Percentiles rank a stretch among this genome's conserved stretches.
Conservation (phyloP, 768 basidiomycete genomes). For the Boletus subparvulus region DNA sequence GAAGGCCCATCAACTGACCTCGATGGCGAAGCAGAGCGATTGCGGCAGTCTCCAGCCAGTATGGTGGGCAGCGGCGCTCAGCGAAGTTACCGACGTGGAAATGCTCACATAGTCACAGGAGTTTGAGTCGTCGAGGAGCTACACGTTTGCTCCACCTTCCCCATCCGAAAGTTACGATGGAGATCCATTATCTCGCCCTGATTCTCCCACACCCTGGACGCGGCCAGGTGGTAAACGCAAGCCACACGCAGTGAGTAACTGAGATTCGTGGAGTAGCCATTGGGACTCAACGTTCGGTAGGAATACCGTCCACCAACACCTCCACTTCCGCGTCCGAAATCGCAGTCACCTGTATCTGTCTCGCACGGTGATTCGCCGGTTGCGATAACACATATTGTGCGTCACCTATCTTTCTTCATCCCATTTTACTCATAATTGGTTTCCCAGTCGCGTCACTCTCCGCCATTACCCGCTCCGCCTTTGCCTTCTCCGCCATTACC, state of each 20-base stretch:
- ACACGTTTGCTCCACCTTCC: conserved; percentile 34
- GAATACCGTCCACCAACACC: conserved; percentile 61
- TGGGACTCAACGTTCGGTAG: conserved; percentile 28
- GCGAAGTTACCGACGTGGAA: conserved; percentile 22
- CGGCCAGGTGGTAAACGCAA: conserved; percentile 26
- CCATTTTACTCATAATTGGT: conserved; percentile 1
- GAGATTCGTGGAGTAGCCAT: not conserved
- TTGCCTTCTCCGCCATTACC: conserved; percentile 12
- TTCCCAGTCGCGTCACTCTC: conserved; percentile 26
- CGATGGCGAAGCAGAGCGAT: conserved; percentile 28
- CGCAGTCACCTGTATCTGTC: conserved; percentile 26
- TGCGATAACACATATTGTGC: conserved; percentile 27
- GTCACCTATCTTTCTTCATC: conserved; percentile 8
- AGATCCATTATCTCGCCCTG: conserved; percentile 35
- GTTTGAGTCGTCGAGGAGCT: conserved; percentile 23
- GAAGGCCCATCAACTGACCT: conserved; percentile 24
- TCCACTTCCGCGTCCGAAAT: conserved; percentile 44
- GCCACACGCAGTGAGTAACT: conserved; percentile 26
- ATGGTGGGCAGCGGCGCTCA: conserved; percentile 33
- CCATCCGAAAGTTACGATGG: conserved; percentile 35
- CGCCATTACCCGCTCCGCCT: conserved; percentile 21
- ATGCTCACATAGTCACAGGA: conserved; percentile 34
- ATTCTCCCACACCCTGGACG: conserved; percentile 37
- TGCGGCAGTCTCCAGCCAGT: conserved; percentile 35
- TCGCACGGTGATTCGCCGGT: conserved; percentile 35